Conservation (phyloP, 1,284 basidiomycete species). For the Wallemia mellicola region DNA sequence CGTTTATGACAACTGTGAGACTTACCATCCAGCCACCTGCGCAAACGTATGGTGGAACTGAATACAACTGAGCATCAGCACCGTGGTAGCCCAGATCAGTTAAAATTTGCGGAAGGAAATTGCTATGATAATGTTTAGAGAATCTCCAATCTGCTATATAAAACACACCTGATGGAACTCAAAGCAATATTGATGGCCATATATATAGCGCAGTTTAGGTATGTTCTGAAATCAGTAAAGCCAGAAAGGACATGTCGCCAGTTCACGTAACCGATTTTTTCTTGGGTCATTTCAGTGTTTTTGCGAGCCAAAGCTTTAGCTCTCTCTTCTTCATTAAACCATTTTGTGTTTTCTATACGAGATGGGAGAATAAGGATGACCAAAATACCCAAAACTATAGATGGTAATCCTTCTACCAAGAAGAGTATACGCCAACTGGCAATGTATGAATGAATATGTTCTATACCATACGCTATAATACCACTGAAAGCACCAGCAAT, state of each 20-base stretch:
- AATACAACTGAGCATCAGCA: not conserved
- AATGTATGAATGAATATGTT: conserved; percentile 5
- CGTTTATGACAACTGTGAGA: no score
- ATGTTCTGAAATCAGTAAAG: not conserved
- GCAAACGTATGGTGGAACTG: not conserved
- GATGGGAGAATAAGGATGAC: not conserved
- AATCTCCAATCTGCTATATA: no score
- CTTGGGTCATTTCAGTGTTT: not conserved
- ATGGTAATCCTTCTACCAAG: not conserved
- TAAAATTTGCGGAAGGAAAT: not conserved
- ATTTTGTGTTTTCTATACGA: not conserved
- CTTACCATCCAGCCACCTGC: conserved; percentile 1
- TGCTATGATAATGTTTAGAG: no score
- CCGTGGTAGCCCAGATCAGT: not conserved
- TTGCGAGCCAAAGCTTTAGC: not conserved
- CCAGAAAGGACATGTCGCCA: not conserved
- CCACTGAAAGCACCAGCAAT: conserved; percentile 6
- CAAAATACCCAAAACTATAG: not conserved
- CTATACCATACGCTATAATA: conserved; percentile 6
- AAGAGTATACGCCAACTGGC: conserved; percentile 5
- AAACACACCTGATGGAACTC: not conserved
- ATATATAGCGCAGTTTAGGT: not conserved
- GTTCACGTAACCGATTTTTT: not conserved
- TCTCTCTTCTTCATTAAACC: not conserved
- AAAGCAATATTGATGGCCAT: not conserved